Evolutionary conservation across 1,139 yeast species (phyloP), one percentile per base, ranked within the genome.

Genomic region (Kurtzmaniella quercitrusa): DNA sequence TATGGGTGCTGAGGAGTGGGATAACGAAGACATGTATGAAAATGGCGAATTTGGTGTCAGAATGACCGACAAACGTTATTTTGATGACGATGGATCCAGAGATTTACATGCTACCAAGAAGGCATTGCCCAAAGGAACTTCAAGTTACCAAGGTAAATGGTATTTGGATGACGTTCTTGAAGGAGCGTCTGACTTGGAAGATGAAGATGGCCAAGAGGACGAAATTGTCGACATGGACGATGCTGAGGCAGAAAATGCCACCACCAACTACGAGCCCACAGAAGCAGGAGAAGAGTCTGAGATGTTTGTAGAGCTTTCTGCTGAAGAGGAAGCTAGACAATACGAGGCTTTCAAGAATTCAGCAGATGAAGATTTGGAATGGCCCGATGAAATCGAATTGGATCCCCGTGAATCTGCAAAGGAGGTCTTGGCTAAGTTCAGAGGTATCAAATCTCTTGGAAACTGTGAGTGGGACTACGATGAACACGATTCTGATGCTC

Each of bases 121-220:
- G 29, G 77, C 71, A 55, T 69, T 88, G 25, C 98, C 98, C 16
- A 79, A 79, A 57, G 98, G 98, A 18, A 84, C 95, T 40, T 90
- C 97, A 0, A 95, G 86, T 46, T 91, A 91, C 61, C 98, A 93
- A 66, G 88, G 96, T 7, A 81, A 88, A 59, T 93, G 98, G 98
- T 77, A 86, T 54, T 68, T 89, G 41, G 94, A 73, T 47, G 78
- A 73, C 50, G 73, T 70, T 25, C 62, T 75, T 42, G 77, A 70
- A 47, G 68, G 65, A 15, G 70, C 70, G 55, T 78, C 77, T 29
- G 80, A 77, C 41, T 78, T 75, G 34, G 82, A 76, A 50, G 79
- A 82, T 24, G 77, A 62, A 1, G 75, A 63, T 11, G 59, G 56
- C 3, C 66, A 57, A 25, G 57, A 51, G 9, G 67, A 58, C 25